These are phyloP conservation scores for Thermoascus crustaceus DNA, from an alignment of 2,329 filamentous ascomycete species.

Conservation along the genomic window DNA sequence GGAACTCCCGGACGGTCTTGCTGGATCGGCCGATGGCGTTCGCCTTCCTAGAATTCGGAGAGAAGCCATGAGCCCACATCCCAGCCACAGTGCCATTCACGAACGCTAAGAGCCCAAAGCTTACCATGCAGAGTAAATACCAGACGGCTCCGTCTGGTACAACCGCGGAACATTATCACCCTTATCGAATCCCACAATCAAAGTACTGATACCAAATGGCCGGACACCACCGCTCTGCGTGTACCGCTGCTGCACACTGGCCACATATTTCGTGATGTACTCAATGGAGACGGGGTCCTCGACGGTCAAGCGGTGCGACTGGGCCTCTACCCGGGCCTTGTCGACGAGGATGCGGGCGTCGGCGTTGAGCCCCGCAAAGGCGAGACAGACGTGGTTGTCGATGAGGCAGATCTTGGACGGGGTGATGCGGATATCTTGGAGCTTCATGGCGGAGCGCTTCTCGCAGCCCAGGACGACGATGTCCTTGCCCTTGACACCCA, in stretches of 20 bases:
- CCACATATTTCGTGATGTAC: constrained; percentile 99
- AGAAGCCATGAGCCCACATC: constrained; percentile 4
- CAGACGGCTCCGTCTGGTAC: constrained; percentile 98
- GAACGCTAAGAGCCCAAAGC: constrained; percentile 19
- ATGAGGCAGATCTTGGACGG: constrained; percentile 97
- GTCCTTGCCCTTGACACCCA: constrained; percentile 90
- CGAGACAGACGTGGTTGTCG: constrained; percentile 91
- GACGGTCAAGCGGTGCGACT: constrained; percentile 92
- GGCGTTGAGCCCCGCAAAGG: constrained; percentile 94
- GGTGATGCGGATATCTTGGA: constrained; percentile 98
- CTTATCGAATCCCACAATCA: constrained; percentile 97
- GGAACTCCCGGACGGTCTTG: constrained; percentile 97
- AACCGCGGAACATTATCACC: constrained; percentile 80
- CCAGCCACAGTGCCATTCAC: background rate
- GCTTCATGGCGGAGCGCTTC: constrained; percentile 98
- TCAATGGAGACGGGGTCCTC: constrained; percentile 97
- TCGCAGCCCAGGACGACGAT: constrained; percentile 96
- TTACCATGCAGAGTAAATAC: constrained; percentile 98
- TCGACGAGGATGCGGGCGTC: constrained; percentile 97
- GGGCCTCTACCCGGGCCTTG: constrained; percentile 93
- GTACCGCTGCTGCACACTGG: constrained; percentile 96
- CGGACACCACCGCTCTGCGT: constrained; percentile 97
- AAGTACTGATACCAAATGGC: constrained; percentile 96
- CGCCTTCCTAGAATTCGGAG: constrained; percentile 66
- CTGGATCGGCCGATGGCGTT: constrained; percentile 97